Percentiles rank a stretch among this genome's conserved stretches.
These are phyloP conservation scores for Fonsecaea multimorphosa DNA, from an alignment of 2,329 filamentous ascomycete genomes.

Conservation along the genomic window DNA sequence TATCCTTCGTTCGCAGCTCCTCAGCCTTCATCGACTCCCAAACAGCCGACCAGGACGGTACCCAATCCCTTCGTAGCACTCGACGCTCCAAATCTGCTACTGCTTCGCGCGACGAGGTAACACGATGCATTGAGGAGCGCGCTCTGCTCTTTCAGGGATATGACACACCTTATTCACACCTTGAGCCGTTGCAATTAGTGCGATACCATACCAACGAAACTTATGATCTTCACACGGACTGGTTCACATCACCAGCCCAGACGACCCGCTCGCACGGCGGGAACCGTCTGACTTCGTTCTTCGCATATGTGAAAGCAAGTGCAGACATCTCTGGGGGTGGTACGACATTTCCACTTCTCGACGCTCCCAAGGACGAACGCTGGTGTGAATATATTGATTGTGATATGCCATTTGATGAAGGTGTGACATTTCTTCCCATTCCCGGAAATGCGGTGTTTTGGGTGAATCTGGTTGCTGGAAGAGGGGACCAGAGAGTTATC, in stretches of 20 bases:
- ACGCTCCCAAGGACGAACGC: constrained; percentile 29
- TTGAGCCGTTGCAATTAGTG: constrained; percentile 26
- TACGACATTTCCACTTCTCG: constrained; percentile 64
- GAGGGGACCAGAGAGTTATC: constrained; percentile 65
- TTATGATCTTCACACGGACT: constrained; percentile 26
- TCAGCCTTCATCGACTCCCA: constrained; percentile 46
- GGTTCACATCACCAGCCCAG: constrained; percentile 14
- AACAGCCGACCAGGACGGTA: constrained; percentile 23
- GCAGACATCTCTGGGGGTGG: constrained; percentile 63
- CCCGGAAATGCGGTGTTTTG: constrained; percentile 67
- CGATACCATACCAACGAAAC: constrained; percentile 15
- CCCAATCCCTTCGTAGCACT: constrained; percentile 45
- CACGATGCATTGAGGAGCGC: constrained; percentile 57
- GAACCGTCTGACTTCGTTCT: constrained; percentile 63
- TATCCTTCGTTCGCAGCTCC: background rate
- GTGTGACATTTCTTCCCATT: constrained; percentile 64
- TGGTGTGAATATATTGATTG: constrained; percentile 68
- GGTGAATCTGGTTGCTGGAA: constrained; percentile 60
- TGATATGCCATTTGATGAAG: constrained; percentile 46
- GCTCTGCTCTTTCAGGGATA: constrained; percentile 57
- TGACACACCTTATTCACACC: constrained; percentile 24
- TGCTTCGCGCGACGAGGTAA: constrained; percentile 51
- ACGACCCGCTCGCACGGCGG: constrained; percentile 33
- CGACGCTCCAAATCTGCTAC: constrained; percentile 57
- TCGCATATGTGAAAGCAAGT: constrained; percentile 61